phyloP scores from a whole-genome alignment of 345 rosid genomes.

The Corchorus olitorius region DNA sequence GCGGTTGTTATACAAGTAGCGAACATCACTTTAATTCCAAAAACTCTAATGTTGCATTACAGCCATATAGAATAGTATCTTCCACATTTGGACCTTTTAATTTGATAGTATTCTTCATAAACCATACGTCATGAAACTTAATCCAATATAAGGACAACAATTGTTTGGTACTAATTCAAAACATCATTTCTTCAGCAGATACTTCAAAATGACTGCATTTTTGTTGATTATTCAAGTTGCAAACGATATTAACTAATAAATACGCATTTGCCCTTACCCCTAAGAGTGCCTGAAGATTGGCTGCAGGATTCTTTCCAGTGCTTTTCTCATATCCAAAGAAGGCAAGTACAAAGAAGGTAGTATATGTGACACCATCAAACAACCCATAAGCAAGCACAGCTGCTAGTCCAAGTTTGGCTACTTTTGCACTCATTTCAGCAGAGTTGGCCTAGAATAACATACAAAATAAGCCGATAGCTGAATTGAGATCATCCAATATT shows the following conservation, averaged over 20 bases:
- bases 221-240: neutral
- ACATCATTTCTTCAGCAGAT: no score
- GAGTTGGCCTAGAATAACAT: neutral
- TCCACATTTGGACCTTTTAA: no score
- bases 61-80: no score
- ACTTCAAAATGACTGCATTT: neutral
- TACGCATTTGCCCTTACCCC: slow-evolving; percentile 28
- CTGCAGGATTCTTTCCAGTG: slow-evolving; percentile 41
- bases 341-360: slow-evolving; percentile 39
- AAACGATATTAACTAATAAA: neutral
- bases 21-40: no score
- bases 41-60: no score
- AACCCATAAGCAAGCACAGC: slow-evolving; percentile 47
- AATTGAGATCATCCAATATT: no score
- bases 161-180: no score
- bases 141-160: no score
- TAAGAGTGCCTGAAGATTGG: slow-evolving; percentile 43
- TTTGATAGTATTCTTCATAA: no score
- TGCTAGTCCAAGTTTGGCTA: slow-evolving; percentile 47
- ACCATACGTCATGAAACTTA: no score
- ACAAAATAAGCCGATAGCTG: neutral
- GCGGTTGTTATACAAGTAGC: no score
- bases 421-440: slow-evolving; percentile 33
- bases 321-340: slow-evolving; percentile 50
- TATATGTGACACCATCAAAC: slow-evolving; percentile 44